These are phyloP conservation scores for Phytophthora fragariae DNA, from an alignment of 352 stramenopile species.

Conservation along the genomic window DNA sequence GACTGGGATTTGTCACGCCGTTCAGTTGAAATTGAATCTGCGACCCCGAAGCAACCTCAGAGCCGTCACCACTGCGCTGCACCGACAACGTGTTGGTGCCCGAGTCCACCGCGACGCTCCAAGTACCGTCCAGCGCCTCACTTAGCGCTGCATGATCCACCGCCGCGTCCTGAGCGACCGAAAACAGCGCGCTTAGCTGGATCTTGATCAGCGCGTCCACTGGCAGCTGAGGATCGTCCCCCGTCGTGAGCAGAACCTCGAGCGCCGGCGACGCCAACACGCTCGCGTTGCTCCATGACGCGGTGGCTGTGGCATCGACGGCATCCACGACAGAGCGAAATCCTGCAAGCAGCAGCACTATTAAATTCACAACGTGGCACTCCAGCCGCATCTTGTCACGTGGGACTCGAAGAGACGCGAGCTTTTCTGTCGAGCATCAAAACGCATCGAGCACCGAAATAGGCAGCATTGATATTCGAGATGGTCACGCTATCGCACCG, in stretches of 20 bases:
- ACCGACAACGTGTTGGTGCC: constrained; percentile 27
- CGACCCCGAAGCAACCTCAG: constrained; percentile 1
- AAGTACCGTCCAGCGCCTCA: constrained; percentile 34
- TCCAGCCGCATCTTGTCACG: constrained; percentile 23
- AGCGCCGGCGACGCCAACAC: constrained; percentile 31
- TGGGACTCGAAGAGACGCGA: constrained; percentile 23
- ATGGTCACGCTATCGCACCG: constrained; percentile 8
- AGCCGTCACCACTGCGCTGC: constrained; percentile 37
- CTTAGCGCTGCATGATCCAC: constrained; percentile 29
- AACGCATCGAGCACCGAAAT: constrained; percentile 1
- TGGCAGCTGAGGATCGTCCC: constrained; percentile 1
- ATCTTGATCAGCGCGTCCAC: constrained; percentile 37
- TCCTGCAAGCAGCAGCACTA: constrained; percentile 13
- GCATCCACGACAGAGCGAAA: constrained; percentile 17
- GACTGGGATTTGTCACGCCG: constrained; percentile 39
- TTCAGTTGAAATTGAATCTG: constrained; percentile 33
- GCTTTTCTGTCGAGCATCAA: constrained; percentile 6
- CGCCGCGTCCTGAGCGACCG: constrained; percentile 21
- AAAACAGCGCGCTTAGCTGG: constrained; percentile 34
- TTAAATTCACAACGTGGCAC: constrained; percentile 4
- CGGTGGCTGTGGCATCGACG: not conserved
- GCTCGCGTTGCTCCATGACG: constrained; percentile 44
- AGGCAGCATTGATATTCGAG: not conserved
- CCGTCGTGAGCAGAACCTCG: constrained; percentile 34
- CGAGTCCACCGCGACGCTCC: constrained; percentile 27